Percentiles rank a stretch among this genome's conserved stretches.
Evolutionary conservation across 164 flowering plant genomes (phyloP).

Genomic region (Tetracentron sinense): DNA sequence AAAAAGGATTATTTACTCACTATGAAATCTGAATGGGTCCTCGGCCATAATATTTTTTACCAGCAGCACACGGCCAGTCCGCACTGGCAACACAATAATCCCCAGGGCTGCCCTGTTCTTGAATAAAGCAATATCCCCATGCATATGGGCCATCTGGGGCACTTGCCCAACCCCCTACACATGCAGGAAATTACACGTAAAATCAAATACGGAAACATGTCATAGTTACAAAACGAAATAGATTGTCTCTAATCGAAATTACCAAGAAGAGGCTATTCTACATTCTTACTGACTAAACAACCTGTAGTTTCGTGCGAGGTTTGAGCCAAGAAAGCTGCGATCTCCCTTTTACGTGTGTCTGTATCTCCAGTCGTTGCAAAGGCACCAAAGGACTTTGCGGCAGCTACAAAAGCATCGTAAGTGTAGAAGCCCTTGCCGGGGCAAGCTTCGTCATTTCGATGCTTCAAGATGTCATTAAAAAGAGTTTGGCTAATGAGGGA

Average conservation of each 20-base stretch:
- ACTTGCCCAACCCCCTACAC: conserved; percentile 13
- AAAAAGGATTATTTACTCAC: no score
- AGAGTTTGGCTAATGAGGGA: conserved; percentile 15
- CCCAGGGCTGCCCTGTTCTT: conserved; percentile 5
- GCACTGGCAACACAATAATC: conserved; percentile 11
- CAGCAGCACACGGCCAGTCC: conserved; percentile 33
- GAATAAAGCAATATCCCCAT: conserved; percentile 23
- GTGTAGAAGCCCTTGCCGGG: conserved; percentile 43
- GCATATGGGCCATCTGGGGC: conserved; percentile 19
- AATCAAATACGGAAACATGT: no score
- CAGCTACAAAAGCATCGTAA: conserved; percentile 43
- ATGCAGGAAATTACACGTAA: conserved; percentile 3
- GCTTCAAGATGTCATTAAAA: conserved; percentile 30
- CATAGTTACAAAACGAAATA: no score
- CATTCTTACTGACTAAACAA: no score
- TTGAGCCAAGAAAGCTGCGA: conserved; percentile 57
- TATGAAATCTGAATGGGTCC: conserved; percentile 40
- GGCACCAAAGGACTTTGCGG: conserved; percentile 21
- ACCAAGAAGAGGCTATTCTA: no score
- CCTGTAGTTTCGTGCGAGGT: conserved; percentile 51
- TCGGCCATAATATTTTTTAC: conserved; percentile 35
- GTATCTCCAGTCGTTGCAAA: conserved; percentile 36
- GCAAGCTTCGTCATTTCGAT: conserved; percentile 30
- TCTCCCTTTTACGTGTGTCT: conserved; percentile 31
- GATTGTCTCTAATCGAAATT: no score